Percentiles rank a stretch among this genome's conserved stretches.
phyloP scores from a whole-genome alignment of 225 moss, liverwort and hornwort species.

The Polytrichum formosum region DNA sequence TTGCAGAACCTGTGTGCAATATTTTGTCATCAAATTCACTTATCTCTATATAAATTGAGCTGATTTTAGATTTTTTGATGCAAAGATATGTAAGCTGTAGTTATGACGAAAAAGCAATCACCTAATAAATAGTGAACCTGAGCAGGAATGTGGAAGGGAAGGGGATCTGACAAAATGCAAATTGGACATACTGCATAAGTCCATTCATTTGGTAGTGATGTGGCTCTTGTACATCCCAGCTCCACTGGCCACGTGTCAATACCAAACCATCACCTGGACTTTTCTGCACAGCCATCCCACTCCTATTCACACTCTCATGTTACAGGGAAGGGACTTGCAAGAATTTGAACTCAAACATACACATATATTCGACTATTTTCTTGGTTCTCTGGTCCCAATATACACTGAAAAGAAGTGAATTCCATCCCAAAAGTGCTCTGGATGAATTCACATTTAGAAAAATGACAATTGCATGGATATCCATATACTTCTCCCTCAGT shows the following conservation, averaged over 20 bases:
- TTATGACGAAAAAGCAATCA: too few species aligned
- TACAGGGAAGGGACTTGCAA: not conserved
- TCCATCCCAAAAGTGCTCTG: too few species aligned
- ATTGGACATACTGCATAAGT: slow-evolving; percentile 73
- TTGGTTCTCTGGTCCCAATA: too few species aligned
- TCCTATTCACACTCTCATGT: not conserved
- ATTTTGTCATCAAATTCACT: not conserved
- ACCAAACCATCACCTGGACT: slow-evolving; percentile 72
- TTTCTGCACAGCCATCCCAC: slow-evolving; percentile 41
- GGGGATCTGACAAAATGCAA: not conserved
- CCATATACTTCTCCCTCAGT: too few species aligned
- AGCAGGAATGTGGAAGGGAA: too few species aligned
- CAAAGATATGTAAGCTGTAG: not conserved
- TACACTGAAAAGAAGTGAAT: too few species aligned
- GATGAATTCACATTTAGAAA: too few species aligned
- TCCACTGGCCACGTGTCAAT: slow-evolving; percentile 93
- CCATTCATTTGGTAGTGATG: slow-evolving; percentile 70
- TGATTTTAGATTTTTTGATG: not conserved
- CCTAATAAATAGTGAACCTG: too few species aligned
- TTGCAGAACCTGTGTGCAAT: slow-evolving; percentile 75
- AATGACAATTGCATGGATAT: too few species aligned
- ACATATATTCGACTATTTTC: too few species aligned
- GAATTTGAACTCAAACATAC: too few species aligned
- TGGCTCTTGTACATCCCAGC: slow-evolving; percentile 69
- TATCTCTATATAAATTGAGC: not conserved